These are phyloP conservation scores for Saccharata proteae DNA, from an alignment of 2,329 filamentous ascomycete species.

Conservation along the genomic window DNA sequence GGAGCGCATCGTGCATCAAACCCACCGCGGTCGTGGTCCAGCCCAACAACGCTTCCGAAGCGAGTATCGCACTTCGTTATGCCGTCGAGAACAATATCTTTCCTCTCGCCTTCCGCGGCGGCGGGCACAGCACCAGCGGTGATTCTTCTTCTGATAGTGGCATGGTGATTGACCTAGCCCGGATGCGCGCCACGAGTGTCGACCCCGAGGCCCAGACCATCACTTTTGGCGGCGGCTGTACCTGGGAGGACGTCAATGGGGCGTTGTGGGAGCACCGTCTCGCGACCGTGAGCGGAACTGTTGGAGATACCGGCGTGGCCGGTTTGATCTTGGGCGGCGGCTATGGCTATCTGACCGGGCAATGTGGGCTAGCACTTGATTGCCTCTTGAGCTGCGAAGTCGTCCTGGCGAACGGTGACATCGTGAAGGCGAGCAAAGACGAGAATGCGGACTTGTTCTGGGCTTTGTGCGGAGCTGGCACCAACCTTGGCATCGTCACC, in stretches of 20 bases:
- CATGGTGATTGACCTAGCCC: slow-evolving; percentile 43
- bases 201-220: slow-evolving; percentile 34
- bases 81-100: slow-evolving; percentile 22
- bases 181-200: slow-evolving; percentile 39
- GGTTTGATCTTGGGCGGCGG: slow-evolving; percentile 45
- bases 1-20: too few species aligned
- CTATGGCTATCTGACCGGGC: slow-evolving; percentile 44
- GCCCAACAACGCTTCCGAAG: not conserved
- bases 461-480: slow-evolving; percentile 33
- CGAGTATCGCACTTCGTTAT: slow-evolving; percentile 4
- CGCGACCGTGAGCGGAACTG: slow-evolving; percentile 49
- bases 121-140: slow-evolving; percentile 44
- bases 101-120: slow-evolving; percentile 43
- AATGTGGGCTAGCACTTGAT: slow-evolving; percentile 43
- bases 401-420: slow-evolving; percentile 29
- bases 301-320: slow-evolving; percentile 51
- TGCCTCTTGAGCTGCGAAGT: slow-evolving; percentile 30
- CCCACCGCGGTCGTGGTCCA: slow-evolving; percentile 1
- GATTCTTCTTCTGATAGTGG: slow-evolving; percentile 39
- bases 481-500: slow-evolving; percentile 33
- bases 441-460: slow-evolving; percentile 40
- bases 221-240: slow-evolving; percentile 38
- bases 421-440: slow-evolving; percentile 26
- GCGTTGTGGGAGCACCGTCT: slow-evolving; percentile 39
- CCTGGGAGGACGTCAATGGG: slow-evolving; percentile 44